Percentiles rank a stretch among this genome's conserved stretches.
phyloP scores from a whole-genome alignment of 2,329 filamentous ascomycete genomes.

The Aureobasidium sp. region DNA sequence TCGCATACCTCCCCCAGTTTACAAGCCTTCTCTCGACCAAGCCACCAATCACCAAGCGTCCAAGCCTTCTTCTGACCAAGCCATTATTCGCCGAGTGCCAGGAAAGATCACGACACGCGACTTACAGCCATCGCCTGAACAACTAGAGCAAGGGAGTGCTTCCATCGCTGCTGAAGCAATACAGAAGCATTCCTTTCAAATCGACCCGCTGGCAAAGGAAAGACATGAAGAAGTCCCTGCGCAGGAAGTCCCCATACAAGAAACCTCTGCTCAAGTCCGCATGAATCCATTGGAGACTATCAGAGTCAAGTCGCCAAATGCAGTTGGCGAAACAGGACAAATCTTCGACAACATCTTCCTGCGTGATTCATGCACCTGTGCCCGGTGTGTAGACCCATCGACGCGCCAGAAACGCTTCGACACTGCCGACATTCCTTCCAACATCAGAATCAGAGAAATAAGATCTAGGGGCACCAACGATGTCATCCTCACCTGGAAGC shows the following conservation, averaged over 20 bases:
- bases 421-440: conserved; percentile 51
- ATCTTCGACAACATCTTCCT: conserved; percentile 29
- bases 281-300: not conserved
- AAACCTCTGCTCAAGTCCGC: no score
- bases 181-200: not conserved
- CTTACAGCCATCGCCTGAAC: not conserved
- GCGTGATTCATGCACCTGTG: conserved; percentile 51
- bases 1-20: not conserved
- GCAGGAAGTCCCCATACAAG: no score
- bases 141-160: no score
- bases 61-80: no score
- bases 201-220: no score
- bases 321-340: not conserved
- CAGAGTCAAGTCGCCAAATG: not conserved
- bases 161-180: not conserved
- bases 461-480: conserved; percentile 20
- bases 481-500: conserved; percentile 48
- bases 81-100: no score
- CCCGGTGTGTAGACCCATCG: conserved; percentile 48
- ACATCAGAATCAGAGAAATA: conserved; percentile 34
- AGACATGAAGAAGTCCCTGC: no score
- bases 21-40: not conserved
- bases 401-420: conserved; percentile 57
- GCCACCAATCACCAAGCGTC: not conserved
- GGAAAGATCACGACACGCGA: not conserved